These are phyloP conservation scores for Staphylotrichum longicolle DNA, from an alignment of 495 filamentous ascomycete genomes.

Conservation along the genomic window DNA sequence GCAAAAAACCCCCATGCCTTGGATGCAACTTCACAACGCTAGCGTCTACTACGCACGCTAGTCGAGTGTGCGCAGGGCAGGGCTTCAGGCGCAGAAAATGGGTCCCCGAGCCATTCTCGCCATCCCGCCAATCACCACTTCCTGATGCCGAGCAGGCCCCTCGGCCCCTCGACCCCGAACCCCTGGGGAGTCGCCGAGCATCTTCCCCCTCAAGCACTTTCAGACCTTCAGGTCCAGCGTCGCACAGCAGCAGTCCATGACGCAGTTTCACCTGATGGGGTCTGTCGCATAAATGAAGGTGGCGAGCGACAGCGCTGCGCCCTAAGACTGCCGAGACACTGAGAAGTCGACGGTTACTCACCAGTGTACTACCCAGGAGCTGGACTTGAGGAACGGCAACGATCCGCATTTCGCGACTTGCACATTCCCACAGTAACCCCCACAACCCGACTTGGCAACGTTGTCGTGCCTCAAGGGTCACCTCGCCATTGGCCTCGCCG, in stretches of 20 bases:
- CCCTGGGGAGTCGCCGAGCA: too few relatives aligned
- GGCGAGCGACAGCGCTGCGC: constrained; percentile 5
- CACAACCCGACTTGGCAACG: constrained; percentile 5
- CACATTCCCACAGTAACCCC: not conserved
- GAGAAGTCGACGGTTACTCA: not conserved
- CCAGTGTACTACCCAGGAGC: not conserved
- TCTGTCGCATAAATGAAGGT: not conserved
- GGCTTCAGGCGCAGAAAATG: not conserved
- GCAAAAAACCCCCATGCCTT: not conserved
- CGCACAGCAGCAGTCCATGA: constrained; percentile 4
- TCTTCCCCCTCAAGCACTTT: not conserved
- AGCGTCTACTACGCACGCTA: not conserved
- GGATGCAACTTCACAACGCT: not conserved
- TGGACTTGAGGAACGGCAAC: not conserved
- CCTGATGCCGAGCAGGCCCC: not conserved
- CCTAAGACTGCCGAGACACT: not conserved
- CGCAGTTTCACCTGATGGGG: not conserved
- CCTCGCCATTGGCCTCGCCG: not conserved
- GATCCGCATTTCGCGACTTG: not conserved
- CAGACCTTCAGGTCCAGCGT: constrained; percentile 3
- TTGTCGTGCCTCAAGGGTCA: not conserved
- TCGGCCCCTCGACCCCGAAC: not conserved
- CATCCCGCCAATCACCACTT: constrained; percentile 13
- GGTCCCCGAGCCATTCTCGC: constrained; percentile 5
- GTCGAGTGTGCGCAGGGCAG: not conserved